Conservation (phyloP, 805 yeast species). For the Candida hungchunana region DNA sequence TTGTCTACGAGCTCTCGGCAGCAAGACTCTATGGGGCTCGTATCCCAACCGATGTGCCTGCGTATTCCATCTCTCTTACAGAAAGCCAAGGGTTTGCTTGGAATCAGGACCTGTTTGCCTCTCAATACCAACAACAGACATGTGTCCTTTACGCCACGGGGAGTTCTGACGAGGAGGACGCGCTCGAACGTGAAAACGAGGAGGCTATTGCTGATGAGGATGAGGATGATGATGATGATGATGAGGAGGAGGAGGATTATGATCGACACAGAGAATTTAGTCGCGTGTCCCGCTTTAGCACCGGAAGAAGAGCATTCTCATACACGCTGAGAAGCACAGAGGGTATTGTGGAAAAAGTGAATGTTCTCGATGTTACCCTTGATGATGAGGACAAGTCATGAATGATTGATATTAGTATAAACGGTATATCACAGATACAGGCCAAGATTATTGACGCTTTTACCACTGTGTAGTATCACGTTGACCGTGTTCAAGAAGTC, state of each 20-base stretch:
- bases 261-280: not conserved
- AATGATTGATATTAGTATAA: not conserved
- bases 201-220: slow-evolving; percentile 5
- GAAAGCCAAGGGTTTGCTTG: slow-evolving; percentile 74
- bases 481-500: slow-evolving; percentile 12
- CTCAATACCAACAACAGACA: slow-evolving; percentile 58
- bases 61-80: slow-evolving; percentile 42
- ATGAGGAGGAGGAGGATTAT: slow-evolving; percentile 3
- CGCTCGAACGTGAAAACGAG: slow-evolving; percentile 8
- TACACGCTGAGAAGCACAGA: slow-evolving; percentile 18
- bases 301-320: slow-evolving; percentile 17
- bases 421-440: slow-evolving; percentile 19
- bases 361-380: slow-evolving; percentile 22
- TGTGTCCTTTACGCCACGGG: slow-evolving; percentile 34
- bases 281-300: slow-evolving; percentile 5
- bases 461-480: slow-evolving; percentile 11
- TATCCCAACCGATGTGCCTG: slow-evolving; percentile 18
- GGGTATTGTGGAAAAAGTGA: slow-evolving; percentile 17
- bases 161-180: slow-evolving; percentile 3
- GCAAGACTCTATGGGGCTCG: slow-evolving; percentile 3
- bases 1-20: slow-evolving; percentile 43
- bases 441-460: slow-evolving; percentile 24
- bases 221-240: slow-evolving; percentile 5
- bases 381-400: slow-evolving; percentile 19
- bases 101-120: slow-evolving; percentile 74